Percentiles rank a stretch among this genome's conserved stretches.
These are phyloP conservation scores for Leccinum subfulvum DNA, from an alignment of 1,284 basidiomycete genomes.

Conservation along the genomic window DNA sequence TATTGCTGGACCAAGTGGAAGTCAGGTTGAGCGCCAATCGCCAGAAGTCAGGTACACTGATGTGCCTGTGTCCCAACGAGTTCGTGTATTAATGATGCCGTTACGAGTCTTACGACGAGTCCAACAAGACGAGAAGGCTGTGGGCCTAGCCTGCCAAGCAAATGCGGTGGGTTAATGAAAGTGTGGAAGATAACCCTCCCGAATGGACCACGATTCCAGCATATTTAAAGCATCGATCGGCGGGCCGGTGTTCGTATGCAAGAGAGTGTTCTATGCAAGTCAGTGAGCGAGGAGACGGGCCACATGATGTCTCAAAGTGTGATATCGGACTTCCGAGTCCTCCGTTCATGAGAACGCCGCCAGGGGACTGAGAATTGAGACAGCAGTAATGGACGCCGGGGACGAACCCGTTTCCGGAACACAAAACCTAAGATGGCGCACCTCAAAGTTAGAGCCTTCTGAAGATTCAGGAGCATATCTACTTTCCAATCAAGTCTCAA, in stretches of 20 bases:
- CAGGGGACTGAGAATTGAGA: background rate
- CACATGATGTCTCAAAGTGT: background rate
- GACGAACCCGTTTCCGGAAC: background rate
- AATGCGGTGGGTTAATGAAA: background rate
- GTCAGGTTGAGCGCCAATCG: background rate
- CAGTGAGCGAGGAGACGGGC: background rate
- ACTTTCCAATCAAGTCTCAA: background rate
- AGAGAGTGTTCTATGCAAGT: background rate
- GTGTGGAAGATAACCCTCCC: background rate
- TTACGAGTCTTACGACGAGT: background rate
- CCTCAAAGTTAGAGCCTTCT: too few species aligned
- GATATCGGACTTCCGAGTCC: background rate
- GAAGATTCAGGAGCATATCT: background rate
- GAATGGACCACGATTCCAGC: background rate
- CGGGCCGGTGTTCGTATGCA: constrained; percentile 2
- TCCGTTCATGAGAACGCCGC: background rate
- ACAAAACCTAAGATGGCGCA: background rate
- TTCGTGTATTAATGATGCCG: background rate
- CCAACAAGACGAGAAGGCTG: background rate
- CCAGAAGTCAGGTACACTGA: background rate
- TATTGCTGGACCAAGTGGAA: background rate
- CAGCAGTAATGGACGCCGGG: background rate
- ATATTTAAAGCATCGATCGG: constrained; percentile 8
- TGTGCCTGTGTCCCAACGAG: background rate
- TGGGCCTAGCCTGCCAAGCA: background rate